Evolutionary conservation across 306 rosid genomes (phyloP).

Genomic region (Betula pendula): DNA sequence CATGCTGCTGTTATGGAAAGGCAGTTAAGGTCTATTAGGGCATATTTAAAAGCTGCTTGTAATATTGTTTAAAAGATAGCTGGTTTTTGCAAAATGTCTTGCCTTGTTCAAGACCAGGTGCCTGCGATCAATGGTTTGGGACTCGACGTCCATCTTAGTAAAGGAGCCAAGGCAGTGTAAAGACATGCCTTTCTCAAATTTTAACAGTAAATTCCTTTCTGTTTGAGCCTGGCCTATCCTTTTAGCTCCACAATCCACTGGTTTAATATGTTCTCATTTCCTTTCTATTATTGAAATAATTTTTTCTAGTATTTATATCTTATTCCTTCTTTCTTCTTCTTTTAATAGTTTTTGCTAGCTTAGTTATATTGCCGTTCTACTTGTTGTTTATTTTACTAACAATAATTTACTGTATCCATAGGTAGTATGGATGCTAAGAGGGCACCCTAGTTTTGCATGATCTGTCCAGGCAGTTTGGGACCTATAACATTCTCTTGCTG

Average conservation of each 20-base stretch:
- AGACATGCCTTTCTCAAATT: background rate
- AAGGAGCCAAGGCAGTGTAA: background rate
- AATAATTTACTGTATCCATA: background rate
- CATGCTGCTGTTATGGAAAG: slow-evolving; percentile 6
- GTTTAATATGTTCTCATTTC: background rate
- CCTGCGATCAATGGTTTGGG: background rate
- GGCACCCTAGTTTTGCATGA: background rate
- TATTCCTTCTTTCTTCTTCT: background rate
- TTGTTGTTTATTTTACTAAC: background rate
- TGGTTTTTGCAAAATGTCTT: background rate
- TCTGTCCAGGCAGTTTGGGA: background rate
- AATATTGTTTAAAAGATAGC: background rate
- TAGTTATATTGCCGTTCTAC: background rate
- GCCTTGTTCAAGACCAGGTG: background rate
- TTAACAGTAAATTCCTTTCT: background rate
- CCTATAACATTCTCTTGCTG: background rate
- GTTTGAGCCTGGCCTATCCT: background rate
- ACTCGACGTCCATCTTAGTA: background rate
- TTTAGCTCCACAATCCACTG: background rate
- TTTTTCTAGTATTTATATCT: background rate
- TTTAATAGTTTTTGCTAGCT: background rate
- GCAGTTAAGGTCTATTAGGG: background rate
- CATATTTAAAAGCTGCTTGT: background rate
- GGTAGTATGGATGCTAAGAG: background rate
- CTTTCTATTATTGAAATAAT: background rate